phyloP scores from a whole-genome alignment of 805 yeast species.

The Yamadazyma kitorensis region DNA sequence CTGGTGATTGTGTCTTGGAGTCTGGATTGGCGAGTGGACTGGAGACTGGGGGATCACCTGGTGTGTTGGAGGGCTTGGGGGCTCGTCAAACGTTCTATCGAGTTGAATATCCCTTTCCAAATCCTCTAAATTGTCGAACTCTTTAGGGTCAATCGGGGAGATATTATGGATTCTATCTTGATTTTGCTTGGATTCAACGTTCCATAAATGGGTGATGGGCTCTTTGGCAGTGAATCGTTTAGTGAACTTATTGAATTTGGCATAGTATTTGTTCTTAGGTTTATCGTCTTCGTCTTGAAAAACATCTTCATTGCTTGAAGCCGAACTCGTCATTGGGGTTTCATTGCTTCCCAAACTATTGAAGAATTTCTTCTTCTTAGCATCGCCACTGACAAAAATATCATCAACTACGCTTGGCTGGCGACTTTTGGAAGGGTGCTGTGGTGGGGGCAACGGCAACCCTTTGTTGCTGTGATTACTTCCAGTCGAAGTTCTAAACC shows the following conservation, averaged over 20 bases:
- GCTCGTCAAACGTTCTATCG: conserved; percentile 3
- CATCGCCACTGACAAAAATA: conserved; percentile 16
- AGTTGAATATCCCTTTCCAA: conserved; percentile 13
- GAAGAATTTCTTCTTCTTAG: conserved; percentile 11
- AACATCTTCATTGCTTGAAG: conserved; percentile 10
- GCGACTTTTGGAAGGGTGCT: conserved; percentile 13
- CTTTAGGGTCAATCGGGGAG: conserved; percentile 11
- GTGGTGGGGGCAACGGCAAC: conserved; percentile 12
- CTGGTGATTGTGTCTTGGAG: conserved; percentile 1
- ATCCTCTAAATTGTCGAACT: conserved; percentile 15
- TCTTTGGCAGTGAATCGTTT: conserved; percentile 33
- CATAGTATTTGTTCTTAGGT: conserved; percentile 17
- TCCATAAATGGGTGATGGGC: conserved; percentile 23
- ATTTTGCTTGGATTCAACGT: conserved; percentile 6
- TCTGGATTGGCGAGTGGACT: not conserved
- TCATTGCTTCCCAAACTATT: conserved; percentile 5
- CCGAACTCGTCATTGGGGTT: conserved; percentile 5
- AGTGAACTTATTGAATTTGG: conserved; percentile 30
- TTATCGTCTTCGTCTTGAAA: conserved; percentile 10
- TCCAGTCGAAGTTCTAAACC: not conserved
- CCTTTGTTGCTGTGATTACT: conserved; percentile 2
- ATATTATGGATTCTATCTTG: conserved; percentile 6
- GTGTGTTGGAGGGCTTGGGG: conserved; percentile 16
- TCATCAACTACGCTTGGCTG: conserved; percentile 22
- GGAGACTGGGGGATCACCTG: conserved; percentile 5